A percentile compares a stretch with the other conserved stretches of the same genome.
Conservation (phyloP, 2,329 filamentous ascomycete species). For the Diaporthe batatas region DNA sequence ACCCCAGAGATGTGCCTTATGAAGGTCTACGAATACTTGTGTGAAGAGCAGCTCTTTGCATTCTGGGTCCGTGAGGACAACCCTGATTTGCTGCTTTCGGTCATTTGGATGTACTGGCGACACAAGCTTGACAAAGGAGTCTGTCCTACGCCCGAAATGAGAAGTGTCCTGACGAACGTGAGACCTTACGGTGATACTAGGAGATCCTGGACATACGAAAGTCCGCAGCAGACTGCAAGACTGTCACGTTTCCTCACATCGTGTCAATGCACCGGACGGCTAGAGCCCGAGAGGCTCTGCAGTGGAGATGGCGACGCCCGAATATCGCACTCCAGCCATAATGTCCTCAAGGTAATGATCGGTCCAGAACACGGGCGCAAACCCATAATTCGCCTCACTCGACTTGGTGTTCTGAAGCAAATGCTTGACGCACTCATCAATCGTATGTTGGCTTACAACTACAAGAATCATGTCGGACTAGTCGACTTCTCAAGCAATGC, state of each 20-base stretch:
- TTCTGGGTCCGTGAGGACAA: slow-evolving; percentile 14
- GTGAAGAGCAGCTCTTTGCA: neutral
- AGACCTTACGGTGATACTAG: neutral
- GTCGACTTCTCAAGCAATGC: slow-evolving; percentile 17
- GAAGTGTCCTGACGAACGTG: neutral
- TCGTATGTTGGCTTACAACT: slow-evolving; percentile 33
- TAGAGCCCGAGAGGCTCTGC: slow-evolving; percentile 9
- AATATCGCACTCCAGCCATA: neutral
- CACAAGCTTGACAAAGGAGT: neutral
- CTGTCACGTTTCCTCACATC: neutral
- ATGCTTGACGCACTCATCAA: slow-evolving; percentile 34
- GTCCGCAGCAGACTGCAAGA: neutral
- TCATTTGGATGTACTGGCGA: slow-evolving; percentile 34
- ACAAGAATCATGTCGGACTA: slow-evolving; percentile 29
- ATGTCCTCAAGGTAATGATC: slow-evolving; percentile 10
- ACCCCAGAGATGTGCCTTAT: slow-evolving; percentile 11
- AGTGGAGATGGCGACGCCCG: neutral
- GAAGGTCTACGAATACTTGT: neutral
- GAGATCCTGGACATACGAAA: neutral
- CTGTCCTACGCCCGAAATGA: neutral
- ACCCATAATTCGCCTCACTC: neutral
- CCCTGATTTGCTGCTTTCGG: neutral
- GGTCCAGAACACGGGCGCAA: too few species aligned
- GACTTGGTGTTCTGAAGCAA: slow-evolving; percentile 30
- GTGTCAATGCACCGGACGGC: neutral